A percentile compares a stretch with the other conserved stretches of the same genome.
Evolutionary conservation across 345 rosid genomes (phyloP).

Genomic region (Durio zibethinus): DNA sequence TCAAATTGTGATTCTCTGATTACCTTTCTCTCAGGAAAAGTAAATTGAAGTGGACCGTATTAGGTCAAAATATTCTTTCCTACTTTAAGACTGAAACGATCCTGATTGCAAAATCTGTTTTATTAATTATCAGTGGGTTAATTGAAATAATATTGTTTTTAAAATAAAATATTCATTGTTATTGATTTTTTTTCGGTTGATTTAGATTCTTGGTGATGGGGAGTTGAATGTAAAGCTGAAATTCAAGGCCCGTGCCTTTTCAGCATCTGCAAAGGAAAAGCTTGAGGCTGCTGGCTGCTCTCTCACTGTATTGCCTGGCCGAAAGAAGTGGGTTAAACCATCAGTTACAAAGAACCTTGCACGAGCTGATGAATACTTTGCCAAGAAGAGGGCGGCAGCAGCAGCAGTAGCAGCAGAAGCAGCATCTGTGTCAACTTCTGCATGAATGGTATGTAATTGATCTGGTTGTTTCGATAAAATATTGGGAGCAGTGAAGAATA

Average conservation of each 20-base stretch:
- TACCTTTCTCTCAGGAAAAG: background rate
- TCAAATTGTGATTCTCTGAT: background rate
- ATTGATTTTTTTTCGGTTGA: background rate
- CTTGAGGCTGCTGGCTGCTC: conserved; percentile 81
- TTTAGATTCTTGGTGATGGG: conserved; percentile 78
- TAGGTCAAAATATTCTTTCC: background rate
- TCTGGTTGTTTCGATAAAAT: background rate
- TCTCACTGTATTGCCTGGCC: conserved; percentile 69
- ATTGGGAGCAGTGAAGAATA: background rate
- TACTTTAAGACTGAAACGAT: background rate
- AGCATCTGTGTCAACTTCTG: conserved; percentile 43
- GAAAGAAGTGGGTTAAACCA: conserved; percentile 91
- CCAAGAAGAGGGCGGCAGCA: conserved; percentile 73
- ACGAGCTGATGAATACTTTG: conserved; percentile 82
- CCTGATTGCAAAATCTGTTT: background rate
- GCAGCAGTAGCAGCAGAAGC: conserved; percentile 46
- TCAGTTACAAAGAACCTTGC: conserved; percentile 80
- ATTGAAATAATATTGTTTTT: background rate
- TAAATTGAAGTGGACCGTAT: background rate
- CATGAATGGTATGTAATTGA: background rate
- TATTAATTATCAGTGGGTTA: background rate
- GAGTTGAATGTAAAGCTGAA: conserved; percentile 74
- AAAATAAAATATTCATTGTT: background rate
- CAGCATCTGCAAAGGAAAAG: conserved; percentile 78
- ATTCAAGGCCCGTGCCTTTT: conserved; percentile 75